Percentiles rank a stretch among this genome's conserved stretches.
phyloP scores from a whole-genome alignment of 2,329 filamentous ascomycete species.

The Cercospora brassicicola region DNA sequence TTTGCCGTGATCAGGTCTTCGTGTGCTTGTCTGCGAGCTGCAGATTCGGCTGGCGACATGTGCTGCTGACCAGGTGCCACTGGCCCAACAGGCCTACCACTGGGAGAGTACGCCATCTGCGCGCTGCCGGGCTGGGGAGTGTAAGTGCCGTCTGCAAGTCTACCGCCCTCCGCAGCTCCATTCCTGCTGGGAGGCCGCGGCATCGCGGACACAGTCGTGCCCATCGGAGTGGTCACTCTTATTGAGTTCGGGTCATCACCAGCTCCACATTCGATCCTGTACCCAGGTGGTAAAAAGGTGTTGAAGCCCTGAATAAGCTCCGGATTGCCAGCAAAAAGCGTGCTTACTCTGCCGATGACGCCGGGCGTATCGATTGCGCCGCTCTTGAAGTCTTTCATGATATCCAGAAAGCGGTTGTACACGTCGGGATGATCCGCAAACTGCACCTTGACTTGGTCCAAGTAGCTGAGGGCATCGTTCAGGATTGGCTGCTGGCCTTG shows the following conservation, averaged over 20 bases:
- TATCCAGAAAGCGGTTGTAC: slow-evolving; percentile 94
- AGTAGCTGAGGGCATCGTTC: slow-evolving; percentile 85
- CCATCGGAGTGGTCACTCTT: slow-evolving; percentile 92
- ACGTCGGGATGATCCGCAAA: slow-evolving; percentile 97
- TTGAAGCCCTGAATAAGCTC: slow-evolving; percentile 91
- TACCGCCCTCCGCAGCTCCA: slow-evolving; percentile 26
- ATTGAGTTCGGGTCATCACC: slow-evolving; percentile 95
- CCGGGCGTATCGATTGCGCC: slow-evolving; percentile 97
- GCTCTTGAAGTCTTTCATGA: slow-evolving; percentile 99
- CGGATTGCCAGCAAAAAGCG: slow-evolving; percentile 91
- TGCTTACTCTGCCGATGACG: slow-evolving; percentile 94
- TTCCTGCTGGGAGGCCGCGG: slow-evolving; percentile 50
- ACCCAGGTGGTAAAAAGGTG: slow-evolving; percentile 90
- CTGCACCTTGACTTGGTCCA: slow-evolving; percentile 97
- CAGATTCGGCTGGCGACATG: slow-evolving; percentile 34
- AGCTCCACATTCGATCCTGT: slow-evolving; percentile 92
- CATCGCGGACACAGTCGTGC: slow-evolving; percentile 92
- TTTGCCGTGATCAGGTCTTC: slow-evolving; percentile 45
- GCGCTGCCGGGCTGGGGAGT: slow-evolving; percentile 42
- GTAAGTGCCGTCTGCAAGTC: slow-evolving; percentile 42
- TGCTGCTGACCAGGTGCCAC: slow-evolving; percentile 38
- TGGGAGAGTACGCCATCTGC: slow-evolving; percentile 47
- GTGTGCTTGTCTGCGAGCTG: slow-evolving; percentile 34
- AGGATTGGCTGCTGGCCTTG: slow-evolving; percentile 84
- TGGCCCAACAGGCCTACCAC: slow-evolving; percentile 46